Base-by-base conservation (phyloP, 2,329 filamentous ascomycete species). In the Clarireedia hainanense region DNA sequence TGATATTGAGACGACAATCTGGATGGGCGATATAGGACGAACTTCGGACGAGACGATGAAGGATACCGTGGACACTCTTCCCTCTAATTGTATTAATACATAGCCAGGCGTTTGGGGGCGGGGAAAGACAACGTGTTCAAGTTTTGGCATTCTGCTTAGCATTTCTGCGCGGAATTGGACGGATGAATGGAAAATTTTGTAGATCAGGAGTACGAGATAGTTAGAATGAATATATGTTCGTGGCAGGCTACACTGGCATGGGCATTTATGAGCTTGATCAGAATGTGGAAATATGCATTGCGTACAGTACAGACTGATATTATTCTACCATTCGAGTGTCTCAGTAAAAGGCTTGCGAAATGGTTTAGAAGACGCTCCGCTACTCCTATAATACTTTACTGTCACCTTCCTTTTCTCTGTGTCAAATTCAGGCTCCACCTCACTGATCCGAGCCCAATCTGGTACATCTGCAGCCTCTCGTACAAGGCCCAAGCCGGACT, bases 401-500 rank as follows among this genome's bases (percentile, higher is more conserved):
- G 47, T 56, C 14, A 26, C 40, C 15, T 20, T 12, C 26, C 24
- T 55, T 14, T 23, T 26, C 23, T 45, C 47, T n/a, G 14, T 27
- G 7, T 46, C 53, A 7, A 56, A 51, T 23, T 10, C 5, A 12
- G 40, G 47, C 15, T 12, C 24, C 9, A 52, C 23, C 15, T 46
- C n/a, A 37, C 23, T 52, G 37, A 61, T 58, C 20, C 59, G 47
- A 6, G 57, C 49, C 53, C 47, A 59, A 37, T 52, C 54, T 6
- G 52, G 62, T 15, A 63, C 53, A 58, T 61, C 57, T 5, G 49
- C 50, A 5, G 54, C 57, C 37, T 51, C 55, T 14, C 6, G 53
- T 5, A 62, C 47, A 30, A 45, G 34, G 4, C 36, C 36, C 27
- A 60, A 20, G 1, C 53, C 52, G 4, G 30, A 36, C 30, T 58